A percentile compares a stretch with the other conserved stretches of the same genome.
phyloP scores from a whole-genome alignment of 2,329 filamentous ascomycete species.

The Stagonosporopsis chrysanthemi region DNA sequence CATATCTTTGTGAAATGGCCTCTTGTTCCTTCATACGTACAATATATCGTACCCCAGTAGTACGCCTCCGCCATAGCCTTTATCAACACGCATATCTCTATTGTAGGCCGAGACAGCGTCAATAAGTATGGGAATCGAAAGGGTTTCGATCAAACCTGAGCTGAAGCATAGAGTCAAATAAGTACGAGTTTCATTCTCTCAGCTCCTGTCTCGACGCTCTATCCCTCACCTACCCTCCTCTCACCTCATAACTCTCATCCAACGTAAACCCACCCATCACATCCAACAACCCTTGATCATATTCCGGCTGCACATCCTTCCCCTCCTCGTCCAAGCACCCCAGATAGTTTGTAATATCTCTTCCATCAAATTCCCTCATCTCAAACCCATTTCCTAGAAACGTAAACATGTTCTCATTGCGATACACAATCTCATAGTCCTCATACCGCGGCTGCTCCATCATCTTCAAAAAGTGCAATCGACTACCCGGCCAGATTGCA shows the following conservation, averaged over 20 bases:
- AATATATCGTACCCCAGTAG: neutral
- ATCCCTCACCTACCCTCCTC: slow-evolving; percentile 16
- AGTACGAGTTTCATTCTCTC: neutral
- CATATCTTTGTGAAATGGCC: too few relatives aligned
- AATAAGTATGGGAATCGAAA: neutral
- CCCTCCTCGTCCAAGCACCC: slow-evolving; percentile 49
- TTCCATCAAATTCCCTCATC: slow-evolving; percentile 56
- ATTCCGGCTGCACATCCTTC: slow-evolving; percentile 52
- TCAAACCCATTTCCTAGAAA: slow-evolving; percentile 49
- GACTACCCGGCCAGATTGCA: slow-evolving; percentile 32
- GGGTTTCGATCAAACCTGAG: neutral
- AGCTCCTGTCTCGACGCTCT: neutral
- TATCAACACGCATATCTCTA: neutral
- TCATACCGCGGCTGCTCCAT: slow-evolving; percentile 31
- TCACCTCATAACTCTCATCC: slow-evolving; percentile 37
- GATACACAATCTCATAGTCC: slow-evolving; percentile 34
- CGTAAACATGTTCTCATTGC: slow-evolving; percentile 29
- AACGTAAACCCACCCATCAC: slow-evolving; percentile 47
- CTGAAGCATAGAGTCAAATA: neutral
- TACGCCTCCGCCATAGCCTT: neutral
- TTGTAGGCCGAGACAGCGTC: neutral
- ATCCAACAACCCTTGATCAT: slow-evolving; percentile 50
- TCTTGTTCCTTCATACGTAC: neutral
- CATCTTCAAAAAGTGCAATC: slow-evolving; percentile 36
- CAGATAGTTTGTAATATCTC: slow-evolving; percentile 57